Conservation (phyloP, 176 grass and related monocot species). For the Metroxylon sagu region DNA sequence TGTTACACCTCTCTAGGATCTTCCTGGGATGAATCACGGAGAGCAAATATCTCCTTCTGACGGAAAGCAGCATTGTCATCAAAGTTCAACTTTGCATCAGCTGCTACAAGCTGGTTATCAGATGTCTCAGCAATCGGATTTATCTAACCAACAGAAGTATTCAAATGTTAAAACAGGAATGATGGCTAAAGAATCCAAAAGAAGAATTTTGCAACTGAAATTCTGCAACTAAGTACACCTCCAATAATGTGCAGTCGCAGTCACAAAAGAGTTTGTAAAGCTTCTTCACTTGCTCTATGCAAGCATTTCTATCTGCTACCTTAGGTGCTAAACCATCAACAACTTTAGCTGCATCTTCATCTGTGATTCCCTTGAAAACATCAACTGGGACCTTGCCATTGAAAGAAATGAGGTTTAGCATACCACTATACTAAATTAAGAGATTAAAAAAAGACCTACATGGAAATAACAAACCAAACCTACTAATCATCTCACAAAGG, state of each 20-base stretch:
- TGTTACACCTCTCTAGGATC: slow-evolving; percentile 77
- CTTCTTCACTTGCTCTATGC: slow-evolving; percentile 97
- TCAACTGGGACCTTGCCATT: slow-evolving; percentile 78
- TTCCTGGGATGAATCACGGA: slow-evolving; percentile 93
- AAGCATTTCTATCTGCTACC: slow-evolving; percentile 68
- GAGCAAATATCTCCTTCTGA: slow-evolving; percentile 86
- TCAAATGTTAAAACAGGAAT: not conserved
- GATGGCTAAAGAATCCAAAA: not conserved
- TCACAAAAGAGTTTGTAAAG: slow-evolving; percentile 86
- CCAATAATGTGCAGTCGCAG: slow-evolving; percentile 74
- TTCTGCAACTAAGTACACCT: slow-evolving; percentile 29
- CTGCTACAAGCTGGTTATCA: slow-evolving; percentile 79
- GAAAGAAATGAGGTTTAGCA: slow-evolving; percentile 1
- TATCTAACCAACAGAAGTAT: slow-evolving; percentile 53
- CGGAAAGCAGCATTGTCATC: slow-evolving; percentile 96
- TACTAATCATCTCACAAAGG: not conserved
- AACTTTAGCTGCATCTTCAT: slow-evolving; percentile 95
- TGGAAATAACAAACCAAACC: not conserved
- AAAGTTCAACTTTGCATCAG: slow-evolving; percentile 99
- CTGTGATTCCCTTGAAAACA: slow-evolving; percentile 95
- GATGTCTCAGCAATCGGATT: slow-evolving; percentile 95
- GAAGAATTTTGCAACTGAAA: not conserved
- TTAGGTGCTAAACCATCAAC: slow-evolving; percentile 87
- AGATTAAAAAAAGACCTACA: too few relatives aligned
- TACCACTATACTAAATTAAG: too few relatives aligned